Conservation (phyloP, 306 rosid genomes). For the Lablab purpureus region DNA sequence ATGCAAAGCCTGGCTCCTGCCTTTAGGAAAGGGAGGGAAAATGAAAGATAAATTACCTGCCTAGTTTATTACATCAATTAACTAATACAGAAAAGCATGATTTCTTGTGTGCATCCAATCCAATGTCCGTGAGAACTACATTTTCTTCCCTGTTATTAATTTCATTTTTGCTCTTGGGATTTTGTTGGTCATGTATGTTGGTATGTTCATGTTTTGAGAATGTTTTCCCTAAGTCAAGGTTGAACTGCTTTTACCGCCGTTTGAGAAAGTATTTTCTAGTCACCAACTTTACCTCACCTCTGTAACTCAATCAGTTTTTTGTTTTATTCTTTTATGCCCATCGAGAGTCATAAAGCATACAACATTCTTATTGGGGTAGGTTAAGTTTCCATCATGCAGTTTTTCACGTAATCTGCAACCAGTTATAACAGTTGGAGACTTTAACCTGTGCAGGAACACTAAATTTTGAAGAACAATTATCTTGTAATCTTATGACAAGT, state of each 20-base stretch:
- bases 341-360: not conserved
- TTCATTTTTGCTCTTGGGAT: too few relatives aligned
- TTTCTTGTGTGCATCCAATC: not conserved
- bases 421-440: not conserved
- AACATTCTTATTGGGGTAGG: slow-evolving; percentile 18
- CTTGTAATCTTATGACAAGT: not conserved
- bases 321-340: slow-evolving; percentile 15
- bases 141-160: not conserved
- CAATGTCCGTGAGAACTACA: not conserved
- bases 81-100: not conserved
- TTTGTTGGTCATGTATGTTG: slow-evolving; percentile 16
- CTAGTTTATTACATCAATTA: slow-evolving; percentile 10
- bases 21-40: not conserved
- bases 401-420: slow-evolving; percentile 17
- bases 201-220: not conserved
- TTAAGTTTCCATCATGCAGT: slow-evolving; percentile 7
- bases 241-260: not conserved
- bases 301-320: not conserved
- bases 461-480: not conserved
- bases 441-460: not conserved
- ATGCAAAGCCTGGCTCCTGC: not conserved
- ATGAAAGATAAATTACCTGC: not conserved
- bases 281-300: not conserved
- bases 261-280: slow-evolving; percentile 20
- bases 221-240: not conserved